Evolutionary conservation across 257 asterid genomes (phyloP).

Genomic region (Solanum commersonii): DNA sequence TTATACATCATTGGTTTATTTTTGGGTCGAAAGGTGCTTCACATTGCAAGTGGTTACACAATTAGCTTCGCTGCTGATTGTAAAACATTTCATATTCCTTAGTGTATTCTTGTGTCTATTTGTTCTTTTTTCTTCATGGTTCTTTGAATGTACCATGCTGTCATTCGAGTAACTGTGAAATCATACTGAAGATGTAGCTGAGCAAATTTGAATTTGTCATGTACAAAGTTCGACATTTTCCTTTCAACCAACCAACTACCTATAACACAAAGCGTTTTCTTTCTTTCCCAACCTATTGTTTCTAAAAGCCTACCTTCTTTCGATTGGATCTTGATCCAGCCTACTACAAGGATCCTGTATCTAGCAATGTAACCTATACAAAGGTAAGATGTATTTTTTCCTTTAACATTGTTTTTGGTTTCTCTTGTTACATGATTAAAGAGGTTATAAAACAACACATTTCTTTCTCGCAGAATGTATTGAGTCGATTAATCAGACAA

Average conservation of each 20-base stretch:
- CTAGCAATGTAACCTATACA: not conserved
- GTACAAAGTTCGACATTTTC: not conserved
- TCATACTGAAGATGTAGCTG: not conserved
- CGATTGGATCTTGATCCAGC: not conserved
- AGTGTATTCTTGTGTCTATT: not conserved
- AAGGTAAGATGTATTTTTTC: not conserved
- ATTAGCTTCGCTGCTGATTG: constrained; percentile 4
- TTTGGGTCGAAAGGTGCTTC: constrained; percentile 4
- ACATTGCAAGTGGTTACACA: not conserved
- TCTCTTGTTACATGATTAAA: not conserved
- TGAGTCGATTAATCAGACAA: not conserved
- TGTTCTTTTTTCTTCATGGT: not conserved
- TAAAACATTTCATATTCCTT: constrained; percentile 13
- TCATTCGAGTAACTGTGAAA: not conserved
- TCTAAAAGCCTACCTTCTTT: not conserved
- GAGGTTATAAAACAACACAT: no score
- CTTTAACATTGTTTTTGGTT: not conserved
- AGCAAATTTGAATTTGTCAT: not conserved
- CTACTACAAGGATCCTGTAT: not conserved
- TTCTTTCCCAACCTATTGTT: not conserved
- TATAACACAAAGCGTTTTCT: not conserved
- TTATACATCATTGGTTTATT: constrained; percentile 10
- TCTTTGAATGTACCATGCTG: not conserved
- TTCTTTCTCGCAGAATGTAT: not conserved
- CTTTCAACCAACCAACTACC: not conserved